Base-by-base conservation (phyloP, 2,329 filamentous ascomycete species). In the Hypoxylon sp. region DNA sequence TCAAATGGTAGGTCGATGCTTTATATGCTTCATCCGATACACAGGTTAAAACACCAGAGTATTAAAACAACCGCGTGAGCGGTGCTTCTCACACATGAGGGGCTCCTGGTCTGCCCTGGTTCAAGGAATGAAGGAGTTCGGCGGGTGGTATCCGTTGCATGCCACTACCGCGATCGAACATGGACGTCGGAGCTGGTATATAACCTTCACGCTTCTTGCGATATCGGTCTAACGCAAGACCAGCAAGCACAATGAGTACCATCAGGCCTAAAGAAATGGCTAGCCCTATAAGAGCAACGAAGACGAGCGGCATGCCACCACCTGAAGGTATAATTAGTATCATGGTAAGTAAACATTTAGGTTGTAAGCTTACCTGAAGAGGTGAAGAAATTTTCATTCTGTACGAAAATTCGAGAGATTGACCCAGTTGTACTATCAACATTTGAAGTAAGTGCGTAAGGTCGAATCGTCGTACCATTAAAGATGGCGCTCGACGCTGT, bases 401-500 rank as follows among this genome's bases (percentile, higher is more conserved):
- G 90, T 10, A 94, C 92, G 79, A 99, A 97, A 68, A 98, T 86
- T 72, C 88, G 89, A 35, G 92, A 90, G 75, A 99, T 88, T 74
- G 89, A 94, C 53, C 94, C 94, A 10, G 88, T 83, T 11, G 85
- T 84, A 65, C 89, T 89, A 74, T 89, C 85, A 11, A 86, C 81
- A 65, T 86, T 91, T 50, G 89, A 91, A 1, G 94, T 92, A 46
- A 99, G 86, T 44, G 94, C 87, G 78, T 95, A 97, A 0, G 96
- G 95, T 56, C 85, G 85, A 77, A 95, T 90, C 2, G 84, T 82
- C 10, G 90, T 93, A 74, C 96, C 96, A 76, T 98, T 93, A 83
- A 92, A 99, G 29, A 98, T 83, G 6, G 91, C 95, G 8, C 93
- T 94, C 13, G 95, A 97, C 5, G 92, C 93, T 63, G 90, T 91